Base-by-base conservation (phyloP, 208 protist species). In the Jaenimonas drosophilae region DNA sequence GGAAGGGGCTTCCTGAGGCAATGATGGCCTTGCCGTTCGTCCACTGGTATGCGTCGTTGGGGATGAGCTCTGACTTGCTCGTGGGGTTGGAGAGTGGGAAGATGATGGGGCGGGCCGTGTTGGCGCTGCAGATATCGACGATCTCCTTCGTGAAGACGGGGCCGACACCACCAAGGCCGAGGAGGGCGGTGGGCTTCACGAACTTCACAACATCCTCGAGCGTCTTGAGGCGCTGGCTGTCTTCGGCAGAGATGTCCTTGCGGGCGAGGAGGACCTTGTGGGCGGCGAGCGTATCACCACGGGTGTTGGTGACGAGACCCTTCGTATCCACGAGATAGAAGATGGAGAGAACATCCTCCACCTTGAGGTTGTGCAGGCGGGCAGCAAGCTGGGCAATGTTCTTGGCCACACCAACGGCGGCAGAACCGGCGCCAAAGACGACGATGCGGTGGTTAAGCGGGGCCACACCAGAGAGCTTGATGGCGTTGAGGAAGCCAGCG, bases 31-130 rank as follows among this genome's bases (percentile, higher is more conserved):
- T 66, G 48, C 96, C 96, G 44, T 98, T 70, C 24, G 91, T 96
- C 77, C 82, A 96, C 45, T 54, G 62, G 76, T 92, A 96, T 20
- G 95, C 96, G 41, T 98, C 58, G 17, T 89, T 82, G 4, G 95
- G 88, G n/a, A 88, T 92, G 59, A 69, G 52, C 68, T 96, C 89
- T n/a, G 83, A 58, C 51, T 94, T 90, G 54, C 65, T 88, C 17
- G 88, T 94, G 30, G 88, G 88, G 63, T 96, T 96, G n/a, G 90
- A 97, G 37, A 99, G 72, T 0, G 96, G 73, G 55, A 99, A 98
- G 53, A 99, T 87, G 59, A 98, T 96, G 6, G 96, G 96, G 45
- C 69, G 78, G 31, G 81, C 55, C 29, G 66, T 70, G 59, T 95
- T 64, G 38, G 59, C 62, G 6, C 79, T 56, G 56, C 98, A 75